Base-by-base conservation (phyloP, 352 stramenopile species). In the Pythium coloratum region DNA sequence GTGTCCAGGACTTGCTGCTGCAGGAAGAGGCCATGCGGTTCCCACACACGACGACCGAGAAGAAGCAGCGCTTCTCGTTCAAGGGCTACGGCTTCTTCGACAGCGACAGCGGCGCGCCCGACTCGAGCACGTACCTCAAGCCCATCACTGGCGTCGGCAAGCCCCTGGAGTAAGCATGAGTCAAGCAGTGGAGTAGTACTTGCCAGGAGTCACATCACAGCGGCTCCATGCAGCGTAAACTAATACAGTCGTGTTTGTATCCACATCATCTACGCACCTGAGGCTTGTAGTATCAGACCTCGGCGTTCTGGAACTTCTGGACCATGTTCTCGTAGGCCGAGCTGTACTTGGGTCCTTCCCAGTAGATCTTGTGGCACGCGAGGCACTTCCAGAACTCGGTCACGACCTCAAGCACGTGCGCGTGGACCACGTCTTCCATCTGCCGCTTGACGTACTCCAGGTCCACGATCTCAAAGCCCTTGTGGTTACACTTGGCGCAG, bases 81-180 rank as follows among this genome's bases (percentile, higher is more conserved):
- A 90, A 88, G 55, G 84, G 84, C 50, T 94, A 92, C 61, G 84
- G 86, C 38, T 94, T 94, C 70, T 94, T 94, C 46, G 86, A 94
- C 55, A 69, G 55, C 38, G 75, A 76, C 16, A 54, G 26, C 16
- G 56, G 44, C 33, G 42, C 57, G 18, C 50, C 51, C 9, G 61
- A 70, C 18, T 20, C 62, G 2, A 61, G 36, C 30, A 46, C 55
- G 20, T 49, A 62, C 10, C 59, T 76, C 47, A 76, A 69, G 64
- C 62, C 70, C 5, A 71, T 76, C 51, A 14, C 51, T 0, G 70
- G 64, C 24, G 62, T 76, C 34, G 70, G 70, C 12, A 53, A 46
- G n/a, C 59, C 56, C 1, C 64, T 76, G 6, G 69, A 71, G 0
- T 70, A 33, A 62, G 34, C 32, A 32, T 24, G 20, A 24, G 20